These are phyloP conservation scores for Hyphopichia homilentoma DNA, from an alignment of 805 yeast genomes.

Conservation along the genomic window DNA sequence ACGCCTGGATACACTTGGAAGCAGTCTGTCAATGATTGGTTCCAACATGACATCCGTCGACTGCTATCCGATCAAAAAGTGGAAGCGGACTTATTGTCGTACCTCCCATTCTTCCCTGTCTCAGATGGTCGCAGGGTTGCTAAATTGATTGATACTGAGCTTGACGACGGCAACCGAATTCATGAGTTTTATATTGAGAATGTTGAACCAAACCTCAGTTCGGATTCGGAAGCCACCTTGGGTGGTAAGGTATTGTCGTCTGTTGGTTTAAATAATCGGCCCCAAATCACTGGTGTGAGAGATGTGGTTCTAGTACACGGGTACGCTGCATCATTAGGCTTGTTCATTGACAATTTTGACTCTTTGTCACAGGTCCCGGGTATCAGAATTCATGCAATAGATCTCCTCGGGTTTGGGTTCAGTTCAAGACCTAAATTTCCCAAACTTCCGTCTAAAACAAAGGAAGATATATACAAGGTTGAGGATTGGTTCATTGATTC, in stretches of 20 bases:
- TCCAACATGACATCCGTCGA: constrained; percentile 18
- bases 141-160: constrained; percentile 49
- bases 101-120: constrained; percentile 57
- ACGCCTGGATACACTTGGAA: constrained; percentile 13
- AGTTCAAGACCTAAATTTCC: constrained; percentile 55
- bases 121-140: constrained; percentile 46
- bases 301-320: constrained; percentile 85
- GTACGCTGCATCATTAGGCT: constrained; percentile 87
- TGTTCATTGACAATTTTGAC: constrained; percentile 69
- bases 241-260: too few species aligned
- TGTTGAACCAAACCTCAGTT: constrained; percentile 16
- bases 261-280: background rate
- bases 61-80: constrained; percentile 22
- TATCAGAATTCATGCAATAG: constrained; percentile 61
- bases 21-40: constrained; percentile 26
- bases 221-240: too few species aligned
- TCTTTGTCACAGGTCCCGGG: constrained; percentile 46
- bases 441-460: constrained; percentile 21
- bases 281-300: constrained; percentile 11
- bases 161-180: constrained; percentile 55
- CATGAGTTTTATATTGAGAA: constrained; percentile 73
- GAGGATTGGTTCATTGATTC: constrained; percentile 45
- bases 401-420: constrained; percentile 68
- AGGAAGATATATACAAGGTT: constrained; percentile 30
- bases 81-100: constrained; percentile 45